Evolutionary conservation across 495 filamentous ascomycete genomes (phyloP), one percentile per base, ranked within the genome.

Genomic region (Penicillium salamii): DNA sequence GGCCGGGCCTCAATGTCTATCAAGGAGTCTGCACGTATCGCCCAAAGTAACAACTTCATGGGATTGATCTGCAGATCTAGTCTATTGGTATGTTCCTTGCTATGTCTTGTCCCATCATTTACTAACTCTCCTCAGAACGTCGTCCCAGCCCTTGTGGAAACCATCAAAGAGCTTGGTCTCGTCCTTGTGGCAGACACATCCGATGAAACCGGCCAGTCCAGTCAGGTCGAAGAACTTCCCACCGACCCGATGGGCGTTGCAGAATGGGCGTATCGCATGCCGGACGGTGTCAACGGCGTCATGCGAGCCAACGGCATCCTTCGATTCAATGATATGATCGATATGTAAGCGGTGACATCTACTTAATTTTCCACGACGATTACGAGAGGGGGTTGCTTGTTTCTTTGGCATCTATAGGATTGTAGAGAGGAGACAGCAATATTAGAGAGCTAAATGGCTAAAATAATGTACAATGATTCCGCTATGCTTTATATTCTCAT

Each of bases 11-110:
- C 84, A 2, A 86, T 86, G 55, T 95, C 89, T 3, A 86, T 97
- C 48, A 97, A 97, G 70, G 92, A 97, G 62, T 89, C 89, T 17
- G 95, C 96, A 14, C 79, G 91, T 50, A 91, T 93, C 63, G 91
- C 95, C 29, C 88, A 91, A 65, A 88, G 83, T 54, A 98, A 97
- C 68, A 98, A 98, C 61, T 90, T 98, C 50, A 97, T 98, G 93
- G 93, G 93, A 14, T 63, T 98, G 63, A 87, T 97, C 48, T 96
- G 91, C 67, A 87, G 83, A 53, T 91, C 89, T 18, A 79, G 84
- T 57, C 73, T 97, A 50, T 65, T 98, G 76, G 91, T 95, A 77
- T 61, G 84, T 78, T 19, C 15, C 38, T 17, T 11, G 41, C 18
- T 44, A 50, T 43, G 32, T 33, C 32, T 12, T 17, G 12, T 5